A percentile compares a stretch with the other conserved stretches of the same genome.
Conservation (phyloP, 768 basidiomycete species). For the Termitomyces sp. region DNA sequence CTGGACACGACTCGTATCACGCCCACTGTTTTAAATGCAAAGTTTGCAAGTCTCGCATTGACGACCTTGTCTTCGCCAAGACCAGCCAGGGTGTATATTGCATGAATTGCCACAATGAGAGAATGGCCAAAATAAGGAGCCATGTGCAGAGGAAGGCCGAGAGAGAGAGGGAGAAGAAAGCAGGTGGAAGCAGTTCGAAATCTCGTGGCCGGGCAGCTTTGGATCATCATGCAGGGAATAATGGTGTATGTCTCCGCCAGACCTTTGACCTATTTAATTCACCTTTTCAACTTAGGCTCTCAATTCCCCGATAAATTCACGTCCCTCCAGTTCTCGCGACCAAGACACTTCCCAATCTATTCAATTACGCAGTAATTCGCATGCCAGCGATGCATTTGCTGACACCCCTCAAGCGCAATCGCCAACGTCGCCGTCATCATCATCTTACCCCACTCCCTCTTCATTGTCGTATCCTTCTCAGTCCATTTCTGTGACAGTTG, state of each 20-base stretch:
- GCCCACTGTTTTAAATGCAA: constrained; percentile 99
- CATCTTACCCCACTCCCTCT: constrained; percentile 13
- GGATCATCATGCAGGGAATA: constrained; percentile 31
- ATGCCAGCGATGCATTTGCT: constrained; percentile 33
- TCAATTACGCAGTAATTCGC: constrained; percentile 23
- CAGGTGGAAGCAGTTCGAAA: constrained; percentile 34
- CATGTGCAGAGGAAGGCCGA: constrained; percentile 88
- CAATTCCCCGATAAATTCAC: constrained; percentile 1
- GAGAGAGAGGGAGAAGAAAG: constrained; percentile 42
- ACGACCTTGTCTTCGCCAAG: constrained; percentile 98
- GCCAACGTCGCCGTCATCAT: constrained; percentile 10
- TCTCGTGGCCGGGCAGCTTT: constrained; percentile 35
- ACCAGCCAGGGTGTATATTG: constrained; percentile 98
- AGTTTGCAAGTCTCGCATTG: constrained; percentile 89
- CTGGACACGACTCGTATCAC: constrained; percentile 97
- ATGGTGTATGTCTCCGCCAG: constrained; percentile 29
- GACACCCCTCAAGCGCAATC: constrained; percentile 14
- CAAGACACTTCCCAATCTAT: constrained; percentile 4
- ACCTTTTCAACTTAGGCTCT: neutral
- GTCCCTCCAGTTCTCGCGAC: constrained; percentile 18
- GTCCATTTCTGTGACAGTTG: constrained; percentile 36
- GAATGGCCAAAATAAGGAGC: constrained; percentile 87
- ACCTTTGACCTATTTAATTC: neutral
- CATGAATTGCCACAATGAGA: constrained; percentile 97
- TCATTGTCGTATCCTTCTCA: constrained; percentile 17